Base-by-base conservation (phyloP, 75 land plant genomes). In the Cryptomeria japonica region DNA sequence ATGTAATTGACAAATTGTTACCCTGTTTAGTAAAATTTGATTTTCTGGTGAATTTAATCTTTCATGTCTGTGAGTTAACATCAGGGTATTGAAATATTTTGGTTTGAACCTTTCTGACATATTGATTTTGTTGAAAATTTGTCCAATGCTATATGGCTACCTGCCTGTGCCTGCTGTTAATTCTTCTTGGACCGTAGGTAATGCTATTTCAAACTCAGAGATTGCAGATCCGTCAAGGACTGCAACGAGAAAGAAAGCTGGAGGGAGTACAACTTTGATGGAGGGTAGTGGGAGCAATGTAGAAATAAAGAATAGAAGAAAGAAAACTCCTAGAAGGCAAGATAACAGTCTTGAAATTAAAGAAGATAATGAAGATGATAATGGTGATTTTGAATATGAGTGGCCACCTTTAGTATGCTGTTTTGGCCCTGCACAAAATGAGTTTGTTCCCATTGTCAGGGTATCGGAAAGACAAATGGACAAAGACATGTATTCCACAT, bases 391-490 rank as follows among this genome's bases (percentile, higher is more conserved):
- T 38, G 83, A 80, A 80, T 80, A 80, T 10, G 83, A 38, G 38
- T 80, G 49, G 93, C 98, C 99, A 10, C 99, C 97, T 4, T 84
- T 98, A 83, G 88, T 98, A 4, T 98, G 99, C 90, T 98, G 98
- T 89, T 97, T 98, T 92, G 99, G 99, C 10, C 94, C 97, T 36
- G 99, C 95, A 1, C 92, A 88, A 87, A 89, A 92, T 73, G 99
- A 98, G 92, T 98, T 98, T 85, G 86, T 98, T 46, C 99, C 99
- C 14, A 90, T 99, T n/a, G 97, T 98, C 1, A 78, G 96, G 55
- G 95, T 95, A 15, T 91, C 89, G 14, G 93, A 92, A 2, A 85
- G 68, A 61, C 96, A 91, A 87, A 92, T 94, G 95, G 91, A 98
- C 85, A 93, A 91, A 36, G 99, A 98, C 77, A 93, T 88, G n/a